Base-by-base conservation (phyloP, 257 asterid species). In the Phtheirospermum japonicum region DNA sequence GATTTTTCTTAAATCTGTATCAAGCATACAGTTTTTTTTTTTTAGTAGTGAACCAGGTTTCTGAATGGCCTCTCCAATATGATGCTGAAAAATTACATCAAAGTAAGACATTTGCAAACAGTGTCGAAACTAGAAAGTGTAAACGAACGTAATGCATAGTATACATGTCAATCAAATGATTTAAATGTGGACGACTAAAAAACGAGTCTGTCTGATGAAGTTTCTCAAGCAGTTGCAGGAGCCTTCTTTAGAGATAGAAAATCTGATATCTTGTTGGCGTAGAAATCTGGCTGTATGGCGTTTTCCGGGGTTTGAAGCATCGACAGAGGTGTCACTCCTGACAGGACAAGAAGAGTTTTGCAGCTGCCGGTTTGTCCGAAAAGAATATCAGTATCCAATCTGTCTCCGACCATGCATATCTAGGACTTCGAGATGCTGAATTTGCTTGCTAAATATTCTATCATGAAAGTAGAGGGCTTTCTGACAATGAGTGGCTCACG, bases 361-460 rank as follows among this genome's bases (percentile, higher is more conserved):
- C 99, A 92, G 1, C 99, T 97, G 53, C 97, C 96, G 34, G 89
- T 92, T 76, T 92, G 93, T 48, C 99, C 99, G 55, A 92, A 92
- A 57, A 92, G 88, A 67, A 89, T 92, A 45, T 92, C 99, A 0
- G 99, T 92, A 43, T 92, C 99, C 51, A 92, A 77, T 74, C 99
- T 84, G 76, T 89, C 97, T 9, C 97, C 99, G 28, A 89, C 97
- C 99, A 89, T 89, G 86, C 97, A 92, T 75, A 89, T 92, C 74
- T 92, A 95, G 20, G 99, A 89, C 71, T 92, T 92, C 60, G 85
- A 71, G 69, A 92, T 92, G 67, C 80, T 75, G 61, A 92, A 92
- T 80, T 92, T 67, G 71, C 85, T 77, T 59, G 97, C 88, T 75
- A 92, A 72, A 66, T 89, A 89, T 77, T 89, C 97, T 96, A 92